Evolutionary conservation across 2,329 filamentous ascomycete genomes (phyloP), one percentile per base, ranked within the genome.

Genomic region (Thielaviopsis euricoi): DNA sequence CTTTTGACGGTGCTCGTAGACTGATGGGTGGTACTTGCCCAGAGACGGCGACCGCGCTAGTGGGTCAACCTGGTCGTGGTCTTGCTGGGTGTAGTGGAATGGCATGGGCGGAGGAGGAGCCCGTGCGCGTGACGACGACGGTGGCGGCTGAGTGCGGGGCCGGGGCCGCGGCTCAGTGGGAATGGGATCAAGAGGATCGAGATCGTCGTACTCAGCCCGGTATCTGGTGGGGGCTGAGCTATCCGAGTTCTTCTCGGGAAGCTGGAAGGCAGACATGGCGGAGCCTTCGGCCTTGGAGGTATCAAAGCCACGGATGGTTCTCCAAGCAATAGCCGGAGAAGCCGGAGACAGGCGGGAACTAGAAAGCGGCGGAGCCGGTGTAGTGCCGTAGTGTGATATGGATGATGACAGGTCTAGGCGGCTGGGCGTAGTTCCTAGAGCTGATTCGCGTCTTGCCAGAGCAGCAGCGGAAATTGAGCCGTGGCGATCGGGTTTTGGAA

Each of bases 11-110:
- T 48, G 71, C 62, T 80, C 77, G 63, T 81, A 83, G 67, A 82
- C 82, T 25, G 78, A 76, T 0, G 80, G 80, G 60, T 83, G 81
- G 63, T 83, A 83, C 67, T 82, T 83, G 23, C 80, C 80, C 68
- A 81, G 71, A 0, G 79, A 77, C 33, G 80, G 67, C 19, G 54
- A 43, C 37, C 22, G 4, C 15, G 12, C 13, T 46, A 52, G 23
- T 17, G 17, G 29, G n/a, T 40, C 37, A 17, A 40, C 49, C 13
- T 40, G 12, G 21, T 25, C 19, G 15, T 57, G 21, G 12, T 23
- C n/a, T 19, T 52, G 50, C 33, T 52, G 46, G 3, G 57, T 19
- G 13, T 43, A 49, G 21, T 52, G 52, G 13, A 23, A 55, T 9
- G 46, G 23, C 4, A 26, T 26, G 9, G 53, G 40, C 19, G 40